Conservation (phyloP, 2,329 filamentous ascomycete genomes). For the Talaromyces piceae region DNA sequence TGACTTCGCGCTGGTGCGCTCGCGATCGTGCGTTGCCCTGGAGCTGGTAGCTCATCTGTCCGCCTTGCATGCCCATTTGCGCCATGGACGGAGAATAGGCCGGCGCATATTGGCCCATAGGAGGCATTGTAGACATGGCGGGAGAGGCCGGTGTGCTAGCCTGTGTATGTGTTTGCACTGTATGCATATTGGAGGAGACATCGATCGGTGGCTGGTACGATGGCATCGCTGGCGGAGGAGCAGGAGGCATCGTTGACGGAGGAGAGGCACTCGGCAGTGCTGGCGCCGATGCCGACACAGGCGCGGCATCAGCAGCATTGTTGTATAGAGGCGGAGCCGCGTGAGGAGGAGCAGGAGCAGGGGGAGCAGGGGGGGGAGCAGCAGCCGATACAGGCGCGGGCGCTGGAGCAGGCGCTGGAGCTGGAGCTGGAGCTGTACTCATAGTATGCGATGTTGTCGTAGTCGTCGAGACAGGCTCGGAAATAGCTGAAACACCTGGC, state of each 20-base stretch:
- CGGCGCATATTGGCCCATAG: slow-evolving; percentile 50
- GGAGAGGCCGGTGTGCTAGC: slow-evolving; percentile 48
- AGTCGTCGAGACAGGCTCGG: background rate
- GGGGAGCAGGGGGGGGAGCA: background rate
- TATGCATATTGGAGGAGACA: slow-evolving; percentile 5
- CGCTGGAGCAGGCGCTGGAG: background rate
- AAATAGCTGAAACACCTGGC: no score
- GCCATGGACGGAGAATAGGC: slow-evolving; percentile 27
- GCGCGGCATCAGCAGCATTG: slow-evolving; percentile 7
- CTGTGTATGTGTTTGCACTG: slow-evolving; percentile 23
- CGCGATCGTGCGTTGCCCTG: slow-evolving; percentile 41
- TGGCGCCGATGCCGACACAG: slow-evolving; percentile 12
- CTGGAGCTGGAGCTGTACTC: background rate
- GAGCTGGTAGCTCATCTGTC: slow-evolving; percentile 47
- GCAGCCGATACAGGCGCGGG: slow-evolving; percentile 22
- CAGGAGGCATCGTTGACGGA: slow-evolving; percentile 21
- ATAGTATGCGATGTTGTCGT: background rate
- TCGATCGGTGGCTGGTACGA: slow-evolving; percentile 17
- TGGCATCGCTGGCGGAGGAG: slow-evolving; percentile 28
- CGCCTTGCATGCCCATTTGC: slow-evolving; percentile 32
- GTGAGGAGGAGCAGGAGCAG: slow-evolving; percentile 5
- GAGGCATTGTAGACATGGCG: slow-evolving; percentile 41
- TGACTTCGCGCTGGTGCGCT: slow-evolving; percentile 66
- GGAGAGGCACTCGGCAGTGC: slow-evolving; percentile 18
- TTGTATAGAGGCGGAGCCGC: slow-evolving; percentile 6